Evolutionary conservation across 768 basidiomycete genomes (phyloP).

Genomic region (Cystobasidiopsis lactophilus): DNA sequence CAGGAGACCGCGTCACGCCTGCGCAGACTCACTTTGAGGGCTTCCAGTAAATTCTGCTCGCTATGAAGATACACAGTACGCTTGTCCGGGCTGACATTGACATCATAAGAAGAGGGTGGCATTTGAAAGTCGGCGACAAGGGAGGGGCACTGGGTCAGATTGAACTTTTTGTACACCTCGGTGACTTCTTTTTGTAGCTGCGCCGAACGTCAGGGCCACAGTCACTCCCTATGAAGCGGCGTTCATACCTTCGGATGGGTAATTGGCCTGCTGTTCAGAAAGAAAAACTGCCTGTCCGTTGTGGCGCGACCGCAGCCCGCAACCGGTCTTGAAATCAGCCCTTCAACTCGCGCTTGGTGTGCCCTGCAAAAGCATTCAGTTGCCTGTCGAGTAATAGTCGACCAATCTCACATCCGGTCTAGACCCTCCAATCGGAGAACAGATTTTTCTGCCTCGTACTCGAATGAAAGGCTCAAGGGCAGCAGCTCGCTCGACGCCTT

Average conservation of each 20-base stretch:
- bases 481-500: conserved; percentile 54
- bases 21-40: too few species aligned
- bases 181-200: conserved; percentile 46
- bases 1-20: too few species aligned
- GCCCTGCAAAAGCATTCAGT: conserved; percentile 1
- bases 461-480: conserved; percentile 46
- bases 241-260: conserved; percentile 45
- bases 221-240: too few species aligned
- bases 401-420: conserved; percentile 16
- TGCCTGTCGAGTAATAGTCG: neutral
- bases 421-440: conserved; percentile 31
- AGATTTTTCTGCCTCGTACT: conserved; percentile 43
- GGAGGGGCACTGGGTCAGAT: conserved; percentile 50
- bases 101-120: conserved; percentile 66
- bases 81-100: conserved; percentile 93
- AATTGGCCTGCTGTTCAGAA: conserved; percentile 76
- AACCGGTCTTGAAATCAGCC: conserved; percentile 63
- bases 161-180: conserved; percentile 74
- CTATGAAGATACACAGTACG: conserved; percentile 80
- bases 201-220: neutral
- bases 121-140: conserved; percentile 62
- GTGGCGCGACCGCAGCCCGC: conserved; percentile 52
- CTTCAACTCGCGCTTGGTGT: conserved; percentile 37
- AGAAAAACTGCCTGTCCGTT: conserved; percentile 77
- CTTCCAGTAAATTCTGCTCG: conserved; percentile 53